Base-by-base conservation (phyloP, 306 rosid species). In the Cucurbita moschata region DNA sequence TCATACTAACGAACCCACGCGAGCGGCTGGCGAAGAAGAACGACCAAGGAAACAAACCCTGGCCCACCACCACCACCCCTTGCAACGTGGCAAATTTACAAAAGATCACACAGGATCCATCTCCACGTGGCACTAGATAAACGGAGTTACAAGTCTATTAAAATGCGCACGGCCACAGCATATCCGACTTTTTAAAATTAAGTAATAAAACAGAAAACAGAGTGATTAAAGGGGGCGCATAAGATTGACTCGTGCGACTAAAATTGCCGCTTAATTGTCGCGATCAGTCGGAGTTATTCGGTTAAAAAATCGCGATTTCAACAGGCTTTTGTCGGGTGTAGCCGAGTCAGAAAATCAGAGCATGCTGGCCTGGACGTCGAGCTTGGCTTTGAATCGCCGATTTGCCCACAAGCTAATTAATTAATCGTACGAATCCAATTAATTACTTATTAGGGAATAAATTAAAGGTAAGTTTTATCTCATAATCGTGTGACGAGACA, bases 1-100 rank as follows among this genome's bases (percentile, higher is more conserved):
- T 66, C 40, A 66, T 66, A 43, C 2, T 60, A 66, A 66, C 55
- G 72, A 66, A 46, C 55, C 72, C 72, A 66, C 72, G 72, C 72
- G 55, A 66, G 72, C 16, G 39, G 72, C 72, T 66, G 72, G 18
- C 18, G 38, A 43, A 63, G 38, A 49, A 63, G n/a, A 63, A 40
- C 49, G 19, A 61, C 44, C 5, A 14, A 35, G 44, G 21, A 63
- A 39, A 39, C 69, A 63, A 9, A 64, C 50, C 15, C 71, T n/a
- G 71, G 16, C 51, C 71, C 71, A 64, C 51, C 51, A 4, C 70
- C 70, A 64, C 51, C 71, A n/a, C 8, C 14, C 0, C 15, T 5
- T 4, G 16, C 19, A 6, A 44, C 72, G 55, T 66, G 72, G 38
- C 55, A 21, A 4, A 6, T 40, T 10, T 2, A 4, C 0, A 40